phyloP scores from a whole-genome alignment of 2,329 filamentous ascomycete species.

The Ophiocordyceps camponoti-saundersi region DNA sequence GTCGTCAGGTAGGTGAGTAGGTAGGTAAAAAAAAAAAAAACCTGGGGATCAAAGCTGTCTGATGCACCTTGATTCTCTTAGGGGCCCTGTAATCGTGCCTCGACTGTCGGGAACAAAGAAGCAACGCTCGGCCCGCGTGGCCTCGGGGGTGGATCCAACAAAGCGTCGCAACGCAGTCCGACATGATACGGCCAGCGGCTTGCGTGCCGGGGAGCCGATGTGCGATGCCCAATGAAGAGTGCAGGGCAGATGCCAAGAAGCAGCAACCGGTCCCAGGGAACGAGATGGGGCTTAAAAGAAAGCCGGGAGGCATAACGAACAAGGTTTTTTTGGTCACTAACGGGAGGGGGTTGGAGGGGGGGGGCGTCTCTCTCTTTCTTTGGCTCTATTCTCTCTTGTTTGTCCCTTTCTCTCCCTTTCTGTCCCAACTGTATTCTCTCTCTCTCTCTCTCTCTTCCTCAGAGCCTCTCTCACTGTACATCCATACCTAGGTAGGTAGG shows the following conservation, averaged over 20 bases:
- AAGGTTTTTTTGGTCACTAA: too few relatives aligned
- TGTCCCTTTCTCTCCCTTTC: too few relatives aligned
- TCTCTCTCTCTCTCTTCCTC: too few relatives aligned
- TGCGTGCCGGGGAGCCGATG: not conserved
- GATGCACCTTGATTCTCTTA: not conserved
- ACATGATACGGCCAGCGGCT: not conserved
- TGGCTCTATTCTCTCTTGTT: too few relatives aligned
- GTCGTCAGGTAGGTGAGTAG: too few relatives aligned
- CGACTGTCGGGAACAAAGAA: not conserved
- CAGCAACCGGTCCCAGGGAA: not conserved
- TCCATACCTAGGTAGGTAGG: too few relatives aligned
- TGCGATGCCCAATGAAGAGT: not conserved
- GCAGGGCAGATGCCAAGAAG: not conserved
- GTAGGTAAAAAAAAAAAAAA: not conserved
- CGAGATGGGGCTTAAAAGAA: not conserved
- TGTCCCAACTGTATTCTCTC: too few relatives aligned
- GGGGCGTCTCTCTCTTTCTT: too few relatives aligned
- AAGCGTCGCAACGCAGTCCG: not conserved
- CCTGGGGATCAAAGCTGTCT: not conserved
- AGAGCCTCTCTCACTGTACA: too few relatives aligned
- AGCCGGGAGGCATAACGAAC: too few relatives aligned
- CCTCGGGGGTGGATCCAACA: not conserved
- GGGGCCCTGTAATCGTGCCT: too few relatives aligned
- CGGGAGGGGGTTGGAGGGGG: too few relatives aligned
- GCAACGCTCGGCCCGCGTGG: not conserved